Evolutionary conservation across 306 rosid genomes (phyloP), one percentile per base, ranked within the genome.

Genomic region (Medicago lupulina): DNA sequence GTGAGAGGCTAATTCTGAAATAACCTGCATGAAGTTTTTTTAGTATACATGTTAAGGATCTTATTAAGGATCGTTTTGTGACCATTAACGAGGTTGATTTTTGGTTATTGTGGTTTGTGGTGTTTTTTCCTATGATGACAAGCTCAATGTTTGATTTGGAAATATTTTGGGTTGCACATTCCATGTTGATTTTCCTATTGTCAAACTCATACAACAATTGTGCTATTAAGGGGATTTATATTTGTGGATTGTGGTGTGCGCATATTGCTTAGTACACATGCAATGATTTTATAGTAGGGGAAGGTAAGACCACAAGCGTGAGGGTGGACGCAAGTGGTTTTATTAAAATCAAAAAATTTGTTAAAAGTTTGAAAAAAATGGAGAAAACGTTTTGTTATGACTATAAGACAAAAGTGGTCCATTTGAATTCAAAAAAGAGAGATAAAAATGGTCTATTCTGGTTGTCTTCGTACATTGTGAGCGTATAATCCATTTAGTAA

Each of bases 1-100:
- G 75, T 38, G 95, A 80, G 46, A 89, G 80, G 70, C 87, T 89
- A 76, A 89, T 89, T 65, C 89, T 80, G 86, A 89, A 89, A 68
- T 86, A 87, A 73, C 92, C 92, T 61, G 95, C 92, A 64, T 86
- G 92, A 23, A 89, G 70, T 69, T 79, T 83, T 4, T 68, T 86
- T 67, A 89, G 62, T 9, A 87, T 51, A 7, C 85, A 57, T 19
- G 34, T 60, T 16, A 83, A n/a, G 58, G 79, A 79, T 70, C 7
- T 36, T 36, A 34, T 34, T 34, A 34, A 34, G 38, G 38, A 34
- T 34, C 38, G 38, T 34, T 69, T 80, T 34, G 70, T 76, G 4
- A 78, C 15, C 23, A 73, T 73, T 28, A 40, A 59, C 28, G 62
- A 38, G 34, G 49, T 6, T 31, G 84, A 16, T 67, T 82, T 47